Base-by-base conservation (phyloP, 352 stramenopile species). In the Blastocystis sp. region DNA sequence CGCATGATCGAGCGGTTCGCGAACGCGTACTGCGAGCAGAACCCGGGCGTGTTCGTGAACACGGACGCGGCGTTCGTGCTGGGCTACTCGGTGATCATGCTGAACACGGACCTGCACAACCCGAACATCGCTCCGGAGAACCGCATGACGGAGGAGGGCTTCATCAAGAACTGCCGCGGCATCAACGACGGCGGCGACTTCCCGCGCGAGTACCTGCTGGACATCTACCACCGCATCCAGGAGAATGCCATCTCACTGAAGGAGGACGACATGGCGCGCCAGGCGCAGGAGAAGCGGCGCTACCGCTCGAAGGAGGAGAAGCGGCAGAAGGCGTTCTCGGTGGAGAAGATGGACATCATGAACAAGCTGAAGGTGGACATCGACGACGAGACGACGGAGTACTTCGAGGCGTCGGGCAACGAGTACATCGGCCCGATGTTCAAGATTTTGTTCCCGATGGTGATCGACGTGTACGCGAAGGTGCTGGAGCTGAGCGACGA, bases 1-100 rank as follows among this genome's bases (percentile, higher is more conserved):
- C 95, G 97, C 45, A 98, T 99, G 89, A 99, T 99, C 95, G 96
- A 99, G 89, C 98, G 98, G 88, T 99, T 99, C 91, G 96, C 97
- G 1, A 96, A 98, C 90, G 92, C 92, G 28, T 98, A 93, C 92
- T 96, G 90, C 62, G 90, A 84, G 91, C 93, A 93, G 87, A 96
- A 97, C 90, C 88, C 91, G 4, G 92, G 91, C 4, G 89, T 98
- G 1, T 98, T 98, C 89, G 92, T 94, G 17, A 97, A 93, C 45
- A 95, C 95, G 17, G 97, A 99, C 89, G 97, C 95, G 2, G 96
- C 96, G 1, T 99, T 99, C 89, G 98, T 99, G 89, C 90, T 99
- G 48, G 95, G 94, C 14, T 99, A 99, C 89, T 95, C 92, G 9
- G 93, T 96, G 14, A 97, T 98, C 88, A 97, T 98, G 94, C 92